Conservation (phyloP, 164 flowering plant species). For the Santalum album region DNA sequence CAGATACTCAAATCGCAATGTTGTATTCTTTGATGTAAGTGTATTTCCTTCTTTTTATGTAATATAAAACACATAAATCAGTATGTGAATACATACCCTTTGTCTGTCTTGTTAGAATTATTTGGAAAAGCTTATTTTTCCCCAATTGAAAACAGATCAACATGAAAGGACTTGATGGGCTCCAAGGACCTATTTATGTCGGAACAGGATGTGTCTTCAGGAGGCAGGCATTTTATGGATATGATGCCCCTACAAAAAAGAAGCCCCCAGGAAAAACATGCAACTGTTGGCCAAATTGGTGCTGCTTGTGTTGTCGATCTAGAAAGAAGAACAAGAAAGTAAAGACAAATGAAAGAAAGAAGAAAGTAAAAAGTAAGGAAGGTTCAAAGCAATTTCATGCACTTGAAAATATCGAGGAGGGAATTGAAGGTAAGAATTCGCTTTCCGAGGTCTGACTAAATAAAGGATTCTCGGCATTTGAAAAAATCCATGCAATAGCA, state of each 20-base stretch:
- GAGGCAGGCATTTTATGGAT: conserved; percentile 70
- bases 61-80: not conserved
- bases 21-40: conserved; percentile 82
- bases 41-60: not conserved
- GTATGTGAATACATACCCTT: not conserved
- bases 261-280: conserved; percentile 52
- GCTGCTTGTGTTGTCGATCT: conserved; percentile 52
- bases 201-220: conserved; percentile 79
- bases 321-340: no score
- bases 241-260: conserved; percentile 62
- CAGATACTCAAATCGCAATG: conserved; percentile 81
- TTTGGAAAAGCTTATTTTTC: conserved; percentile 4
- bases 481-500: no score
- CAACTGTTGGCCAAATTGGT: conserved; percentile 80
- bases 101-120: not conserved
- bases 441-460: not conserved
- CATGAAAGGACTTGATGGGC: conserved; percentile 72
- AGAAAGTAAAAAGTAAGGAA: no score
- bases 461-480: no score
- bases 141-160: conserved; percentile 35
- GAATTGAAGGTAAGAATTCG: no score
- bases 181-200: conserved; percentile 77
- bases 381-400: no score
- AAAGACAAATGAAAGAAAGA: no score
- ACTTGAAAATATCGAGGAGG: no score